Evolutionary conservation across 164 flowering plant genomes (phyloP).

Genomic region (Liquidambar formosana): DNA sequence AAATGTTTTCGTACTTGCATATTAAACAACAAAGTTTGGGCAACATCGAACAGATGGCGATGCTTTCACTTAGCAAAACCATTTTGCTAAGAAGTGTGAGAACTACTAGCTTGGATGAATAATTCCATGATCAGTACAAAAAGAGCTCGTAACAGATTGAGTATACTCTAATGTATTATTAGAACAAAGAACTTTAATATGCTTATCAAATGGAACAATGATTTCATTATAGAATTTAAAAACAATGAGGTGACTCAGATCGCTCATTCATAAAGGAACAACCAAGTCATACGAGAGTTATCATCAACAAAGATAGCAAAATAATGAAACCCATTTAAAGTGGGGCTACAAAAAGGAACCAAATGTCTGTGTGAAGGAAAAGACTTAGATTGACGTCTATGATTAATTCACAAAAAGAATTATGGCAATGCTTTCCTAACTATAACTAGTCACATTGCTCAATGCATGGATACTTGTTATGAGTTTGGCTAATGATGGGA

Average conservation of each 20-base stretch:
- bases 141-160: no score
- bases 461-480: not conserved
- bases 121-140: not conserved
- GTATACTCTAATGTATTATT: no score
- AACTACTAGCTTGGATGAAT: not conserved
- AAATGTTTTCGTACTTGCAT: not conserved
- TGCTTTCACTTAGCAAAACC: not conserved
- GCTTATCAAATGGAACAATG: no score
- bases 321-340: no score
- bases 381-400: not conserved
- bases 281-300: no score
- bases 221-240: no score
- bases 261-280: no score
- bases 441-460: not conserved
- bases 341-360: no score
- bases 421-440: not conserved
- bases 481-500: not conserved
- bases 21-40: not conserved
- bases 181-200: no score
- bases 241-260: no score
- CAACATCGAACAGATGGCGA: not conserved
- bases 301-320: no score
- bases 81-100: not conserved
- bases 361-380: no score
- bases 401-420: not conserved